Base-by-base conservation (phyloP, 202 grass and related monocot species). In the Tripidium arundinaceum region DNA sequence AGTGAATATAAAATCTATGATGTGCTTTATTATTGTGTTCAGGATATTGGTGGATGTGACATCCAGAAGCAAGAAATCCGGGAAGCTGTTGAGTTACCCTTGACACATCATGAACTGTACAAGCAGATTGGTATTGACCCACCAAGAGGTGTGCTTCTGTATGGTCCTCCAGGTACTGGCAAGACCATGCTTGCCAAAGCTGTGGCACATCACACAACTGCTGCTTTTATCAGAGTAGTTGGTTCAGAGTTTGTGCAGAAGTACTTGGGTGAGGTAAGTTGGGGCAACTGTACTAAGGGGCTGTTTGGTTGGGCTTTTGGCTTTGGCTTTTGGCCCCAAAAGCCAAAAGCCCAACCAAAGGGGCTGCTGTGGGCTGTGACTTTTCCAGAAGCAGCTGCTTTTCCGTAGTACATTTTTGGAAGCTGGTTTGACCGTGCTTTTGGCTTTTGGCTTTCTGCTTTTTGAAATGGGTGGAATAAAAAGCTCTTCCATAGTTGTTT, bases 81-180 rank as follows among this genome's bases (percentile, higher is more conserved):
- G 62, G 96, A 95, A 87, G 92, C 95, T 79, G 92, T 98, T 59
- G 95, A 95, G 68, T 79, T 98, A 40, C 96, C 96, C 7, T 85
- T 98, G 86, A 95, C 92, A 21, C 92, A 95, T 57, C 96, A 98
- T 46, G 92, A 98, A 12, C 72, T 98, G 59, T 98, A 98, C 96
- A 98, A 91, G 78, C 96, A 98, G 74, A 98, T 98, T 72, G 96
- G 96, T 83, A 98, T 98, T 77, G 96, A 93, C 86, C 92, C 96
- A 25, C 96, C 92, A 38, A 91, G 90, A 88, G 96, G 96, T 39
- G 96, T 98, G 47, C 90, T 98, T 18, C 77, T 95, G 29, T 98
- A 95, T 84, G 92, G 92, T 19, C 92, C 92, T 43, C 96, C 92
- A 42, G 96, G 96, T 42, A 98, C 96, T 15, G 92, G 96, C 36